Percentiles rank a stretch among this genome's conserved stretches.
Evolutionary conservation across 208 protist species (phyloP).

Genomic region (Strigomonas galati): DNA sequence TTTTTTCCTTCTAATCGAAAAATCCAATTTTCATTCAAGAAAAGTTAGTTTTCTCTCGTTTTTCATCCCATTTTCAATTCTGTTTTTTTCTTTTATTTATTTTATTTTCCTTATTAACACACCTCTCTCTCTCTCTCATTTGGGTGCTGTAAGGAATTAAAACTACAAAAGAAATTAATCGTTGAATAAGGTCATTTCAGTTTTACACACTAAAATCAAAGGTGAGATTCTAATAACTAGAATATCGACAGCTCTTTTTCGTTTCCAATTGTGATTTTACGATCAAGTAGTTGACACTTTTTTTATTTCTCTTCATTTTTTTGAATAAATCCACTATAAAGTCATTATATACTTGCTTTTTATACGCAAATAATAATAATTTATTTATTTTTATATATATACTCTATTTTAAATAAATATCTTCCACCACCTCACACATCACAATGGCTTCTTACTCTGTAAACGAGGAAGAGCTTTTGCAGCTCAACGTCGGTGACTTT

Average conservation of each 20-base stretch:
- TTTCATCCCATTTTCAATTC: constrained; percentile 1
- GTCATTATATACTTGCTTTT: constrained; percentile 3
- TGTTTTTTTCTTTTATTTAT: neutral
- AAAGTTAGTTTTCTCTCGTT: constrained; percentile 16
- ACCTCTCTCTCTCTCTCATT: too few species aligned
- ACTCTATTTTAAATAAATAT: neutral
- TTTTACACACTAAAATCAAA: constrained; percentile 7
- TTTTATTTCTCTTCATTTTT: neutral
- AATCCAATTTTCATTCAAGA: constrained; percentile 14
- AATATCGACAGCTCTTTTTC: neutral
- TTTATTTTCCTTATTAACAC: neutral
- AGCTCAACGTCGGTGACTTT: constrained; percentile 72
- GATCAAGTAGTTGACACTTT: neutral
- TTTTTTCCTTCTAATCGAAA: constrained; percentile 4
- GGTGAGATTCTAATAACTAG: neutral
- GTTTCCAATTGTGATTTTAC: neutral
- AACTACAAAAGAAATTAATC: neutral
- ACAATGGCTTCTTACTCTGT: constrained; percentile 19
- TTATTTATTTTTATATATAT: constrained; percentile 8
- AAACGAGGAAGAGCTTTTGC: constrained; percentile 31
- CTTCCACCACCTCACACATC: neutral
- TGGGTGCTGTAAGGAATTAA: neutral
- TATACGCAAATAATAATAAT: neutral
- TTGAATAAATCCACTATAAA: constrained; percentile 5
- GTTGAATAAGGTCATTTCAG: neutral